A percentile compares a stretch with the other conserved stretches of the same genome.
These are phyloP conservation scores for Beauveria pseudobassiana DNA, from an alignment of 2,329 filamentous ascomycete species.

Conservation along the genomic window DNA sequence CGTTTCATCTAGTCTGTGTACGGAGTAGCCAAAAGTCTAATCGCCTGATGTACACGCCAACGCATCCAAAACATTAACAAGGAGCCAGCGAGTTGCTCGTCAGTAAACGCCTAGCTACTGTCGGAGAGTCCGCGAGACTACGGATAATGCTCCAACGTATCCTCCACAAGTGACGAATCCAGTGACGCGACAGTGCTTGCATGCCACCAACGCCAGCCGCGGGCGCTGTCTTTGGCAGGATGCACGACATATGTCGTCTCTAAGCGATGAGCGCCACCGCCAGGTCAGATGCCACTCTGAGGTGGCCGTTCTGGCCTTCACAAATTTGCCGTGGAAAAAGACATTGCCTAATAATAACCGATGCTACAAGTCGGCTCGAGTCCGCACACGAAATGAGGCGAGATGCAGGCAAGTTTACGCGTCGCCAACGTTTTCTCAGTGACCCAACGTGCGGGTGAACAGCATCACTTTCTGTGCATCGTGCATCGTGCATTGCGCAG, in stretches of 20 bases:
- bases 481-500: background rate
- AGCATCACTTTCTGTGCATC: background rate
- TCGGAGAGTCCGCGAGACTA: background rate
- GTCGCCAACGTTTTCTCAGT: background rate
- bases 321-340: background rate
- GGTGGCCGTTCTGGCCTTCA: background rate
- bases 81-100: background rate
- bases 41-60: too few species aligned
- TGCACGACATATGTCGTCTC: constrained; percentile 1
- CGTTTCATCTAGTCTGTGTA: too few species aligned
- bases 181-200: background rate
- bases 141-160: background rate
- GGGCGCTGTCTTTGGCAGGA: background rate
- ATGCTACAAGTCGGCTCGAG: background rate
- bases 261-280: background rate
- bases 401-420: background rate
- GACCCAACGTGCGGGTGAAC: background rate
- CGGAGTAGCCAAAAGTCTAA: background rate
- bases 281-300: background rate
- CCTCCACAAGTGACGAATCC: background rate
- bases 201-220: background rate
- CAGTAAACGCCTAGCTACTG: background rate
- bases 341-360: too few species aligned
- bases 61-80: background rate
- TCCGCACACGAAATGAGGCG: background rate